Percentiles rank a stretch among this genome's conserved stretches.
phyloP scores from a whole-genome alignment of 345 rosid species.

The Sonneratia caseolaris region DNA sequence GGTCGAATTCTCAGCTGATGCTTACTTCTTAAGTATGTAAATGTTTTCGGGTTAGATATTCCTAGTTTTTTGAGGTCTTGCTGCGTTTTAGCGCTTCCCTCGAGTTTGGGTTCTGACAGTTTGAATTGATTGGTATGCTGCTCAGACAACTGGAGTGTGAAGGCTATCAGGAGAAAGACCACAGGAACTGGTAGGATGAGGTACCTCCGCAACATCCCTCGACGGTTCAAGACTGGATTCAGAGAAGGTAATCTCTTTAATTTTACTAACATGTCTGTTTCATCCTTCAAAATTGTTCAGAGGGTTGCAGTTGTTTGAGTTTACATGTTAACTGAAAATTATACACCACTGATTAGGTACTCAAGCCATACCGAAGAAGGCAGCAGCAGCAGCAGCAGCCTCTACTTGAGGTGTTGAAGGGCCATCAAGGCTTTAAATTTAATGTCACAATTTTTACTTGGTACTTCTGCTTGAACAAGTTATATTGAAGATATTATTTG shows the following conservation, averaged over 20 bases:
- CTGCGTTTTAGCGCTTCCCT: too few relatives aligned
- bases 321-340: background rate
- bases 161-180: constrained; percentile 94
- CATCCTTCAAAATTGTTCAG: background rate
- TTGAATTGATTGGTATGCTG: background rate
- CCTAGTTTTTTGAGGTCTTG: background rate
- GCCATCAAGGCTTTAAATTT: constrained; percentile 1
- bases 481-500: background rate
- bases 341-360: constrained; percentile 32
- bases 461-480: constrained; percentile 10
- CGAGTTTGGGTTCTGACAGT: too few relatives aligned
- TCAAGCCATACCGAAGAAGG: constrained; percentile 80
- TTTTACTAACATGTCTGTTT: background rate
- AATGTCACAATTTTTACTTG: constrained; percentile 12
- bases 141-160: constrained; percentile 92
- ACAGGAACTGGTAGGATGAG: constrained; percentile 95
- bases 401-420: constrained; percentile 30
- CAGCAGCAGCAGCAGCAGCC: constrained; percentile 36
- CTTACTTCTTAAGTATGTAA: too few relatives aligned
- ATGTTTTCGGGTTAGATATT: too few relatives aligned
- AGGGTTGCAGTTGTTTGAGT: background rate
- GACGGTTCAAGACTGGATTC: constrained; percentile 83
- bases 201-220: constrained; percentile 68
- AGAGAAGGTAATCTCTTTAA: constrained; percentile 51
- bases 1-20: too few relatives aligned